A percentile compares a stretch with the other conserved stretches of the same genome.
These are phyloP conservation scores for Geotrichum europaeum DNA, from an alignment of 1,139 yeast genomes.

Conservation along the genomic window DNA sequence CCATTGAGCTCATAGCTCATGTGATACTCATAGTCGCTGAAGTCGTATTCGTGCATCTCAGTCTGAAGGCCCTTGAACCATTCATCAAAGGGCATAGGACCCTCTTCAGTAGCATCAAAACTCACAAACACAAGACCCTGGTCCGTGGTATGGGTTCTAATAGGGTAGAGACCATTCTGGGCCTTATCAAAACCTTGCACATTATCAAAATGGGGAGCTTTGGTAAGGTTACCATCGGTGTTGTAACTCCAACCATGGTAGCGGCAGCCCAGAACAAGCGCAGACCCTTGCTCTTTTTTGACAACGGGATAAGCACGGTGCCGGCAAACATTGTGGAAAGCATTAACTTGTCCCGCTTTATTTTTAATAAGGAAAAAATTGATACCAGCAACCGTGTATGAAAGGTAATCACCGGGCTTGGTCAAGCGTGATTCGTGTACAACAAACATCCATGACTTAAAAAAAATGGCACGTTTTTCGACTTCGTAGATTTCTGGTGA, in stretches of 20 bases:
- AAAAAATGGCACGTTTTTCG: conserved; percentile 52
- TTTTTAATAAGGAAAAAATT: conserved; percentile 52
- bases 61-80: conserved; percentile 47
- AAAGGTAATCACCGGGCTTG: conserved; percentile 52
- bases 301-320: conserved; percentile 60
- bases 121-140: conserved; percentile 55
- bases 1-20: conserved; percentile 63
- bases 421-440: conserved; percentile 46
- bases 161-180: conserved; percentile 51
- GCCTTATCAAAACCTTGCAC: conserved; percentile 53
- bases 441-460: conserved; percentile 51
- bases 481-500: conserved; percentile 51
- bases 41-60: conserved; percentile 53
- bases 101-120: conserved; percentile 40
- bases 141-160: conserved; percentile 48
- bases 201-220: conserved; percentile 56
- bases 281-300: conserved; percentile 52
- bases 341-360: conserved; percentile 46
- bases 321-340: conserved; percentile 59
- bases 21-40: conserved; percentile 54
- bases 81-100: conserved; percentile 42
- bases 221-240: conserved; percentile 50
- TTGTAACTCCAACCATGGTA: conserved; percentile 65
- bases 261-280: conserved; percentile 51
- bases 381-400: conserved; percentile 47